Base-by-base conservation (phyloP, 176 grass and related monocot species). In the Dendrocalamus sinicus region DNA sequence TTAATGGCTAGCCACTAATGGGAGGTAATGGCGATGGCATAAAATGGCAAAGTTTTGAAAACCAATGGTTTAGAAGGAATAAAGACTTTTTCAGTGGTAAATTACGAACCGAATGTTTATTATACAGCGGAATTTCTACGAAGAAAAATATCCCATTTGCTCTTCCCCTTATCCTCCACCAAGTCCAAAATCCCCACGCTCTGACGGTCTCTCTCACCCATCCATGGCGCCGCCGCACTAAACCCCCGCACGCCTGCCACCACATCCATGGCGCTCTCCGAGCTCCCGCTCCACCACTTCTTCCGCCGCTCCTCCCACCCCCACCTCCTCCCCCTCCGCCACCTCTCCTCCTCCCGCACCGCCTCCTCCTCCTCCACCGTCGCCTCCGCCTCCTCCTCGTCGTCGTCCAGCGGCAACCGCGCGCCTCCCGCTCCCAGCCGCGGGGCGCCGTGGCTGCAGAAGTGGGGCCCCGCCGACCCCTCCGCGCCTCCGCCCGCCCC, bases 231-330 rank as follows among this genome's bases (percentile, higher is more conserved):
- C 89, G 70, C 85, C 89, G 75, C 75, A 10, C 23, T 91, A 84
- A 79, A 84, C 51, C 63, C 64, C 68, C 37, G 5, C 26, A 53
- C 50, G 7, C 65, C 52, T 11, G 6, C 61, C 79, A 19, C 39
- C 68, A 1, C 58, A 75, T 8, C 79, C 52, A 92, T 95, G 93
- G 93, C 91, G 61, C 87, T 95, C 77, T 86, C 93, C 72, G 92
- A 94, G 84, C 88, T 98, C 50, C 93, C 91, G 7, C 91, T 95
- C 53, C 96, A 94, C 67, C 86, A 89, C 48, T 70, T 81, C 58
- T 83, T 90, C 77, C 87, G 86, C 66, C 89, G 91, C 86, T 88
- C 86, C 50, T 92, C 81, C 39, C 82, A 80, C 47, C 80, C 84
- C 5, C 68, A 67, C 59, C 74, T 87, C 78, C 69, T 89, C 75